A percentile compares a stretch with the other conserved stretches of the same genome.
phyloP scores from a whole-genome alignment of 768 basidiomycete species.

The Suillus weaverae region DNA sequence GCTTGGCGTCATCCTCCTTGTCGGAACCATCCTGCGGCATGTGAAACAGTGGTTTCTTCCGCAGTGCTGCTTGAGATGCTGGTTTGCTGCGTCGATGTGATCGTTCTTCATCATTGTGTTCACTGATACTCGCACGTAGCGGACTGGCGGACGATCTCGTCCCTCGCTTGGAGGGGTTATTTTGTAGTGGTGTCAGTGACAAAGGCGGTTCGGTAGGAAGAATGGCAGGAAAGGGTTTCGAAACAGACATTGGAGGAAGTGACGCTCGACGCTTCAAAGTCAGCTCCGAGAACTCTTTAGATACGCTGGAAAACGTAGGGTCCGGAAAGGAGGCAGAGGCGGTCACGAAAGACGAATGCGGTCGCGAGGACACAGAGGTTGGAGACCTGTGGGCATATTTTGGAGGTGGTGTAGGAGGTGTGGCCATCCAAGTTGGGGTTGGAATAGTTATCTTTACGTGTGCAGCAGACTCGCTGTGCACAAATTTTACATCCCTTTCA shows the following conservation, averaged over 20 bases:
- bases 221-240: conserved; percentile 15
- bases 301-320: conserved; percentile 25
- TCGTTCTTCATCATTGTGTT: not conserved
- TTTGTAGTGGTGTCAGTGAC: not conserved
- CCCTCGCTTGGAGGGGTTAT: not conserved
- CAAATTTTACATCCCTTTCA: conserved; percentile 8
- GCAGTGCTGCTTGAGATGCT: not conserved
- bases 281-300: conserved; percentile 11
- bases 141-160: not conserved
- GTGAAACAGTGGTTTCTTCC: conserved; percentile 16
- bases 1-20: conserved; percentile 16
- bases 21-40: conserved; percentile 20
- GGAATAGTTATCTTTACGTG: conserved; percentile 21
- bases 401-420: conserved; percentile 57
- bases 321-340: conserved; percentile 31
- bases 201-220: conserved; percentile 5
- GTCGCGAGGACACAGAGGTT: conserved; percentile 36
- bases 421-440: conserved; percentile 57
- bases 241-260: conserved; percentile 36
- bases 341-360: conserved; percentile 50
- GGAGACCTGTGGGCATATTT: conserved; percentile 33
- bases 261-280: conserved; percentile 40
- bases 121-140: not conserved
- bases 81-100: not conserved
- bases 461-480: not conserved